Base-by-base conservation (phyloP, 1,139 yeast genomes). In the Scheffersomyces stambukii region DNA sequence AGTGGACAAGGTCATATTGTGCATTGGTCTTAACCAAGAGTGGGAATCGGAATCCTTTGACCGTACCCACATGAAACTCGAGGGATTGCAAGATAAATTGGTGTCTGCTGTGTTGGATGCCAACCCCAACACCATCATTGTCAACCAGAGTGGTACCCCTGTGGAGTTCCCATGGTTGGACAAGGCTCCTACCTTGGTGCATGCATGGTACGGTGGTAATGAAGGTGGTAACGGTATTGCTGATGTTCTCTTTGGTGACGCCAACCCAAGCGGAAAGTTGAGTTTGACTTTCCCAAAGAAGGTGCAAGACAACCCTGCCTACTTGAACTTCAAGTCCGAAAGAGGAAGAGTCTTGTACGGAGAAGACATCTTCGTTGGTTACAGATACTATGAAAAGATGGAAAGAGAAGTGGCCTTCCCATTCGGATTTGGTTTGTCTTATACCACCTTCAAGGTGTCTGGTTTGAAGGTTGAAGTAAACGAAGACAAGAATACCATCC, bases 61-160 rank as follows among this genome's bases (percentile, higher is more conserved):
- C 42, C 43, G 65, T 33, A 43, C 48, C 13, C 37, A 50, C 34
- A 52, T 55, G 59, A 46, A 41, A 6, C 38, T 74, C 14, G 81
- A 81, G 25, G 68, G 70, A 14, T 43, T 53, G 30, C 68, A 74
- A 22, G 64, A 74, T 38, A 60, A 63, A 20, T 56, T 77, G 31
- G 63, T 76, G n/a, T 47, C 45, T 14, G 71, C 62, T 10, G 66
- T 77, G 10, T 35, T 65, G 13, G 54, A 51, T 18, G 80, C 61
- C 20, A 75, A 75, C 41, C 65, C 70, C 21, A 70, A 74, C 44
- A 61, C 72, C 3, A 66, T 73, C 8, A 54, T 76, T 29, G 79
- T 76, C 16, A 67, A 73, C 48, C 81, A 76, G 49, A 64, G 77
- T 3, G 82, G 83, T 33, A 66, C 79, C n/a, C 82, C 83, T 1